Evolutionary conservation across 2,329 filamentous ascomycete genomes (phyloP).

Genomic region (Metarhizium sp.): DNA sequence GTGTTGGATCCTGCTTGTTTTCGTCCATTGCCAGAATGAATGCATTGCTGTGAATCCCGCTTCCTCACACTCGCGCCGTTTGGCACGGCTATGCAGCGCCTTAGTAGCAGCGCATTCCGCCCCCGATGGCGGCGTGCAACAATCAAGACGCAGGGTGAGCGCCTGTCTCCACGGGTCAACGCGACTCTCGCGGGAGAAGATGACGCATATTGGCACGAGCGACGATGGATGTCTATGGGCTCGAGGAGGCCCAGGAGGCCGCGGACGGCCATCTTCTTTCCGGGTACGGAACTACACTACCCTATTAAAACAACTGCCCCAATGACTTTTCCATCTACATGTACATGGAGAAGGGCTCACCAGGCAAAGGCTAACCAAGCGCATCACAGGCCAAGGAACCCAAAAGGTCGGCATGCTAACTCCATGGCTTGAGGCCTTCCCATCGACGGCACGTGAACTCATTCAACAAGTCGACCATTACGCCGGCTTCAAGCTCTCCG

Average conservation of each 20-base stretch:
- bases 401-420: slow-evolving; percentile 81
- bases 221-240: slow-evolving; percentile 9
- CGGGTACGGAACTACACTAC: slow-evolving; percentile 27
- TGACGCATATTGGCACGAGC: slow-evolving; percentile 3
- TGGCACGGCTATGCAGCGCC: slow-evolving; percentile 21
- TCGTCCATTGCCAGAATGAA: slow-evolving; percentile 7
- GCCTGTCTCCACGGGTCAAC: not conserved
- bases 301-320: no score
- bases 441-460: slow-evolving; percentile 62
- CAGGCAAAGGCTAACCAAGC: not conserved
- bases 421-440: slow-evolving; percentile 82
- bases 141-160: not conserved
- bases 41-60: slow-evolving; percentile 2
- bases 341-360: not conserved
- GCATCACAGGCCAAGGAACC: slow-evolving; percentile 64
- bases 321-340: not conserved
- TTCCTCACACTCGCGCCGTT: slow-evolving; percentile 10
- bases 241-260: slow-evolving; percentile 28
- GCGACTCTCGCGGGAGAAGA: slow-evolving; percentile 6
- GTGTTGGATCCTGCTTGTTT: not conserved
- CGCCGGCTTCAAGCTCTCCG: slow-evolving; percentile 65
- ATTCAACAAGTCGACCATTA: slow-evolving; percentile 78
- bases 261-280: slow-evolving; percentile 52
- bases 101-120: slow-evolving; percentile 19
- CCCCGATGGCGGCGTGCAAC: slow-evolving; percentile 12